phyloP scores from a whole-genome alignment of 176 grass and related monocot species.

The Hsuehochloa calcarea region DNA sequence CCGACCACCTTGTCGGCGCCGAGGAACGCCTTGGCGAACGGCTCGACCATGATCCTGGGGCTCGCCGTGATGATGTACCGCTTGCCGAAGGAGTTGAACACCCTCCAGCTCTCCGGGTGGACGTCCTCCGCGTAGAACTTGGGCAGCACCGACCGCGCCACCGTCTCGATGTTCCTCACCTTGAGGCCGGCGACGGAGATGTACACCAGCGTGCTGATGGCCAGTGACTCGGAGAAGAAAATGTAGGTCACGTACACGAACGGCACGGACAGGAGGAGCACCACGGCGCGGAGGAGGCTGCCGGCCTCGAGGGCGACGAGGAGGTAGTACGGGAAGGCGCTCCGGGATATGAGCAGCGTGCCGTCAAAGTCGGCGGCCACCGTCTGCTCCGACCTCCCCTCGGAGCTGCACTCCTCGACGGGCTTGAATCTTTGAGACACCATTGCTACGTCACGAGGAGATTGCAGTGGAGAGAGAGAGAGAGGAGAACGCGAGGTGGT shows the following conservation, averaged over 20 bases:
- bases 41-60: constrained; percentile 77
- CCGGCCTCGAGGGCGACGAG: constrained; percentile 94
- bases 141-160: constrained; percentile 77
- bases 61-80: constrained; percentile 73
- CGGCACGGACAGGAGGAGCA: constrained; percentile 74
- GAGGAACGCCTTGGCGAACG: constrained; percentile 64
- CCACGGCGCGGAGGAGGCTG: constrained; percentile 68
- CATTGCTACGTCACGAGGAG: constrained; percentile 28
- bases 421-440: constrained; percentile 56
- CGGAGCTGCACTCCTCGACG: constrained; percentile 72
- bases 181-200: constrained; percentile 77
- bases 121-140: constrained; percentile 92
- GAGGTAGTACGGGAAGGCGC: constrained; percentile 92
- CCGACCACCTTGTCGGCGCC: constrained; percentile 76
- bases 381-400: constrained; percentile 65
- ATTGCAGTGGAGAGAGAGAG: background rate
- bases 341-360: constrained; percentile 79
- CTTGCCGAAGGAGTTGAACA: constrained; percentile 77
- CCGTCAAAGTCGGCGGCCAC: constrained; percentile 90
- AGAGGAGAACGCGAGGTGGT: background rate
- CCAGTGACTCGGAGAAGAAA: constrained; percentile 88
- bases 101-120: constrained; percentile 95
- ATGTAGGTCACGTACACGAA: constrained; percentile 74
- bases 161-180: constrained; percentile 78
- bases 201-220: constrained; percentile 76